Conservation (phyloP, 495 filamentous ascomycete genomes). For the Daldinia bambusicola region DNA sequence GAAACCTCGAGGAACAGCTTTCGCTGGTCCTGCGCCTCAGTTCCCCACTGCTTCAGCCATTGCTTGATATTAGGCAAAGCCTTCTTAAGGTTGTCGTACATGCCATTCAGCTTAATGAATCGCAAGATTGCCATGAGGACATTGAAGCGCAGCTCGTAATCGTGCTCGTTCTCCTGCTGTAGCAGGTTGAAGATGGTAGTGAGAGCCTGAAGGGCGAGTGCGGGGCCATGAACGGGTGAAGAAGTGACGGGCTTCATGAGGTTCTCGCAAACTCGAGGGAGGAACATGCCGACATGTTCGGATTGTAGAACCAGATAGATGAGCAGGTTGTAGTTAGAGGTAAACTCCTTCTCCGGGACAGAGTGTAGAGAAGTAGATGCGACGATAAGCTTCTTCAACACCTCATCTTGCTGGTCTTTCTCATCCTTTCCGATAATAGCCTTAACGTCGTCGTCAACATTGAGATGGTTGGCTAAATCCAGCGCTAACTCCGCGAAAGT, state of each 20-base stretch:
- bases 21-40: slow-evolving; percentile 80
- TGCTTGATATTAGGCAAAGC: slow-evolving; percentile 79
- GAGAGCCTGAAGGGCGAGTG: slow-evolving; percentile 85
- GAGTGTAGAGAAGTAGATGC: slow-evolving; percentile 76
- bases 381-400: slow-evolving; percentile 85
- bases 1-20: slow-evolving; percentile 82
- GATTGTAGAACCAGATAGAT: slow-evolving; percentile 90
- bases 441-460: slow-evolving; percentile 73
- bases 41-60: slow-evolving; percentile 87
- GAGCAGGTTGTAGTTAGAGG: slow-evolving; percentile 93
- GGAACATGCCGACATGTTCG: slow-evolving; percentile 81
- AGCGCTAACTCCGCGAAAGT: slow-evolving; percentile 86
- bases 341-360: slow-evolving; percentile 95
- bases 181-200: slow-evolving; percentile 98
- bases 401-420: slow-evolving; percentile 80
- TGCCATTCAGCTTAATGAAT: slow-evolving; percentile 75
- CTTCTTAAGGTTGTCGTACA: slow-evolving; percentile 82
- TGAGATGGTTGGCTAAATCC: slow-evolving; percentile 88
- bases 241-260: slow-evolving; percentile 86
- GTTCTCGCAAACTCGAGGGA: slow-evolving; percentile 85
- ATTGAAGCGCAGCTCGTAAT: slow-evolving; percentile 83
- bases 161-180: slow-evolving; percentile 71
- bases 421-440: slow-evolving; percentile 75
- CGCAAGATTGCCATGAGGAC: slow-evolving; percentile 85
- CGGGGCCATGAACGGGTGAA: slow-evolving; percentile 83